Evolutionary conservation across 257 asterid species (phyloP), one percentile per base, ranked within the genome.

Genomic region (Plectranthus barbatus): DNA sequence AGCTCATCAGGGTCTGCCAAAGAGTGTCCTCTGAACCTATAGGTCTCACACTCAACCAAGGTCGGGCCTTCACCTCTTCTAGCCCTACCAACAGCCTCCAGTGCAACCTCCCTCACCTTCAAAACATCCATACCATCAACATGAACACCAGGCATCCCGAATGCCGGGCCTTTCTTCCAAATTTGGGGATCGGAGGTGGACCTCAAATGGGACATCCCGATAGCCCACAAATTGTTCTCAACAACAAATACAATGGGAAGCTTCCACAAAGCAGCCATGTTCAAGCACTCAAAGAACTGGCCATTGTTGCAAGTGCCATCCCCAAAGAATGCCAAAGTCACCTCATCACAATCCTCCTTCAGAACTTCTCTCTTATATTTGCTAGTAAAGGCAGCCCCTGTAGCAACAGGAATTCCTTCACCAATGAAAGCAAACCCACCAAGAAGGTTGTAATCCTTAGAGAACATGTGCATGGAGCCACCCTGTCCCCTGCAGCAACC

Each of bases 401-500:
- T 85, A 1, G 99, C 99, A 17, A 93, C 83, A 0, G 95, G 99
- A 70, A 93, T 93, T 51, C 99, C 97, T 71, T 93, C 99, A 23
- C 99, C 99, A 4, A 90, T 93, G 69, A 87, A 93, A 41, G 99
- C 97, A 20, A 93, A 93, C 11, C 97, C 99, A 48, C 99, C 99
- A 12, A 93, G 86, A 53, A 93, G 63, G 19, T 90, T 90, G 81
- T 93, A 95, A 77, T 93, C 97, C 72, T 90, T 90, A 45, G 99
- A 93, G 84, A 93, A 93, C 97, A 93, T 93, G 80, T 90, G 99
- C 99, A 93, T 93, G 0, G 99, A 93, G 33, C 99, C 99, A 71
- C 99, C 97, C 79, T 93, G 96, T 68, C 99, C 99, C 64, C 97
- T 76, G 78, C 97, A 93, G 81, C 97, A 93, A 56, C 99, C 99